These are phyloP conservation scores for Spathaspora sp. DNA, from an alignment of 805 yeast genomes.

Conservation along the genomic window DNA sequence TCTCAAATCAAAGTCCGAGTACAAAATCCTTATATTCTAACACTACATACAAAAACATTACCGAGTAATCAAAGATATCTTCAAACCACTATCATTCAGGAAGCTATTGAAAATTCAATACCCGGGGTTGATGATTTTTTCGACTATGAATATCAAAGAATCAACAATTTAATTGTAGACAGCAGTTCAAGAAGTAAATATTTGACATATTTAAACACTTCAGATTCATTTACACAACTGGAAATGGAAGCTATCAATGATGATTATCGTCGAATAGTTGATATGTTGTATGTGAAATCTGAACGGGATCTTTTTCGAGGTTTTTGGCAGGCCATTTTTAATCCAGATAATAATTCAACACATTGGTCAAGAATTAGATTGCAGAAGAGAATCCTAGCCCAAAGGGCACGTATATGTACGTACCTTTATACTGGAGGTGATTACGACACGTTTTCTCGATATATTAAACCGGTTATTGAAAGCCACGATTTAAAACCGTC, in stretches of 20 bases:
- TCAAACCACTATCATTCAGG: not conserved
- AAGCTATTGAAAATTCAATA: not conserved
- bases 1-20: not conserved
- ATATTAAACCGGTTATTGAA: not conserved
- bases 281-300: not conserved
- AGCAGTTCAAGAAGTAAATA: constrained; percentile 4
- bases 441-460: not conserved
- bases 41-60: not conserved
- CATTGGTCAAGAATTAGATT: not conserved
- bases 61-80: not conserved
- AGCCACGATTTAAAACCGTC: not conserved
- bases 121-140: not conserved
- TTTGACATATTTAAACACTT: constrained; percentile 10
- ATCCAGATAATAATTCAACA: not conserved
- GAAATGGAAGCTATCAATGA: constrained; percentile 12
- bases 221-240: constrained; percentile 1
- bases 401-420: not conserved
- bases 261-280: not conserved
- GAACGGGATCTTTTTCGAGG: not conserved
- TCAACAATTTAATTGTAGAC: not conserved
- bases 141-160: not conserved
- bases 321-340: constrained; percentile 1
- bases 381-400: not conserved
- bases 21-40: not conserved
- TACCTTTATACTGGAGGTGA: not conserved